A percentile compares a stretch with the other conserved stretches of the same genome.
Evolutionary conservation across 108 stramenopile genomes (phyloP).

Genomic region (Cyclostephanos tholiformis): DNA sequence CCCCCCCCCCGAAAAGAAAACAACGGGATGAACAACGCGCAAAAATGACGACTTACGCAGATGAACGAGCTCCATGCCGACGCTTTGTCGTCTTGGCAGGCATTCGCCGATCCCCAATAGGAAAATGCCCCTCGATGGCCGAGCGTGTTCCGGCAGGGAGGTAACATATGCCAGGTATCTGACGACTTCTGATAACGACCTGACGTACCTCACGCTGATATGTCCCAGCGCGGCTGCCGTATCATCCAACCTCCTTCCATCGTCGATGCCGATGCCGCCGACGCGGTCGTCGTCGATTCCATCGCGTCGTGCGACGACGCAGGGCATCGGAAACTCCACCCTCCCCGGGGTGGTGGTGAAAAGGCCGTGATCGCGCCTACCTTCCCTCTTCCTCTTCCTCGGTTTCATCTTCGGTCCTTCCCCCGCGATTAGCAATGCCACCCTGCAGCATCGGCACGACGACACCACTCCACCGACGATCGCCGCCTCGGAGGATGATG

Average conservation of each 20-base stretch:
- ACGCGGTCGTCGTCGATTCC: neutral
- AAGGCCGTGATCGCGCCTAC: neutral
- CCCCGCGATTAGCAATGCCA: slow-evolving; percentile 28
- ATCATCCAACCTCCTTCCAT: slow-evolving; percentile 5
- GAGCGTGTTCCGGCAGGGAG: slow-evolving; percentile 28
- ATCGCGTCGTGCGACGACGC: neutral
- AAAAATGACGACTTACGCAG: slow-evolving; percentile 12
- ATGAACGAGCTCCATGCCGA: slow-evolving; percentile 37
- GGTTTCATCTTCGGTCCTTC: slow-evolving; percentile 7
- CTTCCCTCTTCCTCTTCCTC: neutral
- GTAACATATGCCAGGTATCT: slow-evolving; percentile 32
- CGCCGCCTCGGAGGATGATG: neutral
- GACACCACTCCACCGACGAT: neutral
- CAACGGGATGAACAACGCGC: neutral
- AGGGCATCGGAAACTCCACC: slow-evolving; percentile 21
- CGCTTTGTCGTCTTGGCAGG: slow-evolving; percentile 1
- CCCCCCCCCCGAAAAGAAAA: no score
- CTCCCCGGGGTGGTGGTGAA: slow-evolving; percentile 2
- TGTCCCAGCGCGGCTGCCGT: slow-evolving; percentile 8
- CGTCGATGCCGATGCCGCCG: neutral
- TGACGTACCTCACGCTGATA: slow-evolving; percentile 40
- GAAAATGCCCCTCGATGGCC: slow-evolving; percentile 33
- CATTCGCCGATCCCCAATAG: slow-evolving; percentile 23
- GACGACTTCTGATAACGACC: slow-evolving; percentile 29
- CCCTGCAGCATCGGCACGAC: slow-evolving; percentile 41